Percentiles rank a stretch among this genome's conserved stretches.
These are phyloP conservation scores for Podospora sp. DNA, from an alignment of 495 filamentous ascomycete genomes.

Conservation along the genomic window DNA sequence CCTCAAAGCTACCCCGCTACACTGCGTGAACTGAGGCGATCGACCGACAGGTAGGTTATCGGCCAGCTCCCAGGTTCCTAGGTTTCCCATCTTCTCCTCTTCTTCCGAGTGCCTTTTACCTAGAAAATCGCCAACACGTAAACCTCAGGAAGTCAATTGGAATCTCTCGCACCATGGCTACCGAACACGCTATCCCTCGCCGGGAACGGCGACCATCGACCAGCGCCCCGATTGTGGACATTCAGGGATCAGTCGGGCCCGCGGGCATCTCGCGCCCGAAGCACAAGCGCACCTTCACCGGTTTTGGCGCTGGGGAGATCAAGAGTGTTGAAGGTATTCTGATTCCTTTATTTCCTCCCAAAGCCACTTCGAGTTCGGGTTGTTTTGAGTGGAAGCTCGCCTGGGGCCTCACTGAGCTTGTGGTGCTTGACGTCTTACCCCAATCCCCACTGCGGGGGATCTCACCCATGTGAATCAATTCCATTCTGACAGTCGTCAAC, in stretches of 20 bases:
- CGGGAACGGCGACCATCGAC: constrained; percentile 70
- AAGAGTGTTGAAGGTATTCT: constrained; percentile 79
- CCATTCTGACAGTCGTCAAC: constrained; percentile 29
- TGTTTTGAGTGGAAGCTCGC: not conserved
- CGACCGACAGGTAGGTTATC: not conserved
- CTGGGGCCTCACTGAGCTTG: constrained; percentile 9
- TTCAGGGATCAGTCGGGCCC: constrained; percentile 78
- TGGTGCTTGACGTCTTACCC: constrained; percentile 1
- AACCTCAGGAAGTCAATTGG: constrained; percentile 10
- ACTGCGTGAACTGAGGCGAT: constrained; percentile 13
- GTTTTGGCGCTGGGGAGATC: constrained; percentile 86
- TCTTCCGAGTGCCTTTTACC: not conserved
- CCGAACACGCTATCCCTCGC: constrained; percentile 37
- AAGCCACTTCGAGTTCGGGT: not conserved
- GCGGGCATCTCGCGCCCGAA: constrained; percentile 76
- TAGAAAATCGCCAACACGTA: not conserved
- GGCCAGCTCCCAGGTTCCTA: not conserved
- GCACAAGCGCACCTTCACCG: constrained; percentile 92
- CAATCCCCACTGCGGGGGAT: constrained; percentile 23
- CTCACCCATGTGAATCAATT: not conserved
- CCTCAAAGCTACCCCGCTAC: constrained; percentile 24
- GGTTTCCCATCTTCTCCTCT: constrained; percentile 5
- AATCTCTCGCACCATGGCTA: constrained; percentile 34
- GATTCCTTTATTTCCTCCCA: not conserved
- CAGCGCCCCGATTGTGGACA: constrained; percentile 77